phyloP scores from a whole-genome alignment of 371 early-diverging fungal species.

The Haplosporangium sp. region DNA sequence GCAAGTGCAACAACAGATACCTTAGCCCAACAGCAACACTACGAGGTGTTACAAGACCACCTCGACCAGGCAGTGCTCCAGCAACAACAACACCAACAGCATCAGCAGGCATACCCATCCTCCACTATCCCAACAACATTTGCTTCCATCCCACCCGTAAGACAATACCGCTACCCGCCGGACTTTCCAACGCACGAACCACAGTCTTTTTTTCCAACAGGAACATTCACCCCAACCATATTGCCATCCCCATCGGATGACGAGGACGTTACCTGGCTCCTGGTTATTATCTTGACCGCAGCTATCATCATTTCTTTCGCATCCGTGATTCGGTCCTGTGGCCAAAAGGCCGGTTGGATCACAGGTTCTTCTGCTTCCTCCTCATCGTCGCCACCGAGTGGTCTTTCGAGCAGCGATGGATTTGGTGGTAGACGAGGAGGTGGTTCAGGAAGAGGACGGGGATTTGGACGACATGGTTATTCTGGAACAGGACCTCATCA shows the following conservation, averaged over 20 bases:
- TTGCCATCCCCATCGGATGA: background rate
- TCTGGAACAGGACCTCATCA: background rate
- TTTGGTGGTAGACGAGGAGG: background rate
- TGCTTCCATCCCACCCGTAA: background rate
- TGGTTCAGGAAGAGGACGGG: background rate
- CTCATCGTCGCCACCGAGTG: background rate
- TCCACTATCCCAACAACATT: background rate
- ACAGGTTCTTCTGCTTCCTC: background rate
- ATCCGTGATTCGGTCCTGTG: conserved; percentile 6
- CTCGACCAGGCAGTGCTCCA: background rate
- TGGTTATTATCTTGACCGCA: conserved; percentile 3
- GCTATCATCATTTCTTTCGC: conserved; percentile 4
- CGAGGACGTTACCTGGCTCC: conserved; percentile 24
- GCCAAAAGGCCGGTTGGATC: conserved; percentile 3
- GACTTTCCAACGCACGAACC: too few species aligned
- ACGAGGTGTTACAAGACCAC: background rate
- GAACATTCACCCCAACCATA: too few species aligned
- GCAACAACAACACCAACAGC: background rate
- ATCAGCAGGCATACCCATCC: background rate
- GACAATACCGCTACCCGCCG: too few species aligned
- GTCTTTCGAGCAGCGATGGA: background rate
- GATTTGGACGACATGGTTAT: background rate
- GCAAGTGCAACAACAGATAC: background rate
- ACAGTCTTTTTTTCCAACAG: too few species aligned
- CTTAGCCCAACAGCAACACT: background rate